Percentiles rank a stretch among this genome's conserved stretches.
phyloP scores from a whole-genome alignment of 257 asterid species.

The Penstemon newberryi region DNA sequence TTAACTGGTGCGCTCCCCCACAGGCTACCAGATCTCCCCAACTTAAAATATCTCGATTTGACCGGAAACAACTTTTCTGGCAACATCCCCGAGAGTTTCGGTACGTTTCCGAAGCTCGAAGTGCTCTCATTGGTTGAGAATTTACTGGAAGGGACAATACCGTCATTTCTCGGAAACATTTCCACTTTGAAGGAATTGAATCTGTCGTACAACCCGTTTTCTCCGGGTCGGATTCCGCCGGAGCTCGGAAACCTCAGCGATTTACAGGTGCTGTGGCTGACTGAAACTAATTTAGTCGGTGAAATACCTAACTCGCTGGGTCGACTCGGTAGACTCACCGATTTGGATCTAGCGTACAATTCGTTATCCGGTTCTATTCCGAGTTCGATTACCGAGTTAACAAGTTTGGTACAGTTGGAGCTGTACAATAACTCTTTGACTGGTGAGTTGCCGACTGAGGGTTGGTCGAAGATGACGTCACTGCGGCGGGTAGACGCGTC shows the following conservation, averaged over 20 bases:
- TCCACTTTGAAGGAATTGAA: slow-evolving; percentile 80
- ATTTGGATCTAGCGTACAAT: slow-evolving; percentile 83
- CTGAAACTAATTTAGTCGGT: slow-evolving; percentile 71
- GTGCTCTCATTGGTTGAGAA: slow-evolving; percentile 81
- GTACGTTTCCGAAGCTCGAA: slow-evolving; percentile 70
- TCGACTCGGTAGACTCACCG: slow-evolving; percentile 56
- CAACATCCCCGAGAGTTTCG: slow-evolving; percentile 68
- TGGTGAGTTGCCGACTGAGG: slow-evolving; percentile 71
- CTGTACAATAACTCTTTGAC: slow-evolving; percentile 81
- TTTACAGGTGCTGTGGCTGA: slow-evolving; percentile 84
- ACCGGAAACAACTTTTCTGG: slow-evolving; percentile 95
- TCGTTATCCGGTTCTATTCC: slow-evolving; percentile 67
- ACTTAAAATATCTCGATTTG: slow-evolving; percentile 72
- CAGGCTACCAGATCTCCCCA: slow-evolving; percentile 56
- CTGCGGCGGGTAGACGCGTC: slow-evolving; percentile 80
- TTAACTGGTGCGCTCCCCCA: slow-evolving; percentile 69
- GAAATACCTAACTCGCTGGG: slow-evolving; percentile 81
- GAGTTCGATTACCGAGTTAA: slow-evolving; percentile 62
- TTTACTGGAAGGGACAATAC: slow-evolving; percentile 72
- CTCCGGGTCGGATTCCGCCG: slow-evolving; percentile 80
- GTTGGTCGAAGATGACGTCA: slow-evolving; percentile 86
- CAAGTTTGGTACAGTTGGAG: slow-evolving; percentile 75
- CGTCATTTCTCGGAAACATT: slow-evolving; percentile 69
- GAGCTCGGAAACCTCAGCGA: slow-evolving; percentile 77
- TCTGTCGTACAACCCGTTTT: slow-evolving; percentile 83